phyloP scores from a whole-genome alignment of 169 alveolate species.

The Babesia caballi region DNA sequence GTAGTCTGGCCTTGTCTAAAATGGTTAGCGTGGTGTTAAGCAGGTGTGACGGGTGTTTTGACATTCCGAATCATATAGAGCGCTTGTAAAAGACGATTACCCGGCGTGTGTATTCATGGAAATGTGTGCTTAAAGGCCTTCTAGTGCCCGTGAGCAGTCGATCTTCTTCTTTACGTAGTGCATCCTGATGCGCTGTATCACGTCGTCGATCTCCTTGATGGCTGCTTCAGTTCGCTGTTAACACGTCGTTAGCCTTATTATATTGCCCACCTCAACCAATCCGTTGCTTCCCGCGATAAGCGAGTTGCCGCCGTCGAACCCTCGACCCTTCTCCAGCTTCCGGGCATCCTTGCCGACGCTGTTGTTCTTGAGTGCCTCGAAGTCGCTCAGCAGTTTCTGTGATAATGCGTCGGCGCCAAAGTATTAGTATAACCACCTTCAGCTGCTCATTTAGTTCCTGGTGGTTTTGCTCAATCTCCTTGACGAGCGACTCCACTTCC shows the following conservation, averaged over 20 bases:
- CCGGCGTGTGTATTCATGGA: too few relatives aligned
- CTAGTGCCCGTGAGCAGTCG: constrained; percentile 42
- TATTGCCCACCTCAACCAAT: constrained; percentile 17
- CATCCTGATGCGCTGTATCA: constrained; percentile 24
- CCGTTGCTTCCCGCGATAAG: constrained; percentile 29
- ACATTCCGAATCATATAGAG: too few relatives aligned
- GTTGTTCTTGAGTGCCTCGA: constrained; percentile 10
- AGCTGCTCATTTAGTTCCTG: constrained; percentile 17
- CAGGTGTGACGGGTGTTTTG: too few relatives aligned
- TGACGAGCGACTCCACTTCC: constrained; percentile 16
- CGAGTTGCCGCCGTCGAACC: background rate
- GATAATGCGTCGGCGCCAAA: too few relatives aligned
- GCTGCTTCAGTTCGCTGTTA: constrained; percentile 44
- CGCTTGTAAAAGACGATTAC: too few relatives aligned
- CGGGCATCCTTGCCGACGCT: background rate
- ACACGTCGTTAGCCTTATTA: too few relatives aligned
- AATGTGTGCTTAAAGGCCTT: constrained; percentile 3
- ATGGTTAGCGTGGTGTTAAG: too few relatives aligned
- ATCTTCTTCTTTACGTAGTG: constrained; percentile 37
- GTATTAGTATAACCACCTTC: constrained; percentile 1
- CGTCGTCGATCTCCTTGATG: constrained; percentile 37
- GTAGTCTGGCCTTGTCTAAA: too few relatives aligned
- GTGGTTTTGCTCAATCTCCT: constrained; percentile 17
- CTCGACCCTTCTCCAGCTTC: constrained; percentile 5
- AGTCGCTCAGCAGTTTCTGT: constrained; percentile 6